A percentile compares a stretch with the other conserved stretches of the same genome.
Evolutionary conservation across 2,329 filamentous ascomycete species (phyloP).

Genomic region (Nigrospora oryzae): DNA sequence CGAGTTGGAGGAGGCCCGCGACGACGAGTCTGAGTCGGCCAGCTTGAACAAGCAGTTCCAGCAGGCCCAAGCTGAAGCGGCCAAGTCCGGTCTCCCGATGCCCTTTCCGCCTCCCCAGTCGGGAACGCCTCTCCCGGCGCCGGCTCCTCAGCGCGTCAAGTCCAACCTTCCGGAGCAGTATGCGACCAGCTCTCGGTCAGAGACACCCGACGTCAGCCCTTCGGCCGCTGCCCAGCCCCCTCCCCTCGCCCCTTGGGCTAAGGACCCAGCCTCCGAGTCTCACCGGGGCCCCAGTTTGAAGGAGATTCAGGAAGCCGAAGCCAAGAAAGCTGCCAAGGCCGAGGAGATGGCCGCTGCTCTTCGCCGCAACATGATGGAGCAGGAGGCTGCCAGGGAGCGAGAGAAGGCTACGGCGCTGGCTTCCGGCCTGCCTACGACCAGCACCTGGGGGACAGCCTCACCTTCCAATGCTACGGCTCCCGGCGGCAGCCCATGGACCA

Average conservation of each 20-base stretch:
- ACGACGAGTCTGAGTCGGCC: conserved; percentile 11
- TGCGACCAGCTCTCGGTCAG: conserved; percentile 57
- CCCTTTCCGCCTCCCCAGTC: conserved; percentile 66
- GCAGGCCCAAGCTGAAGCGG: conserved; percentile 40
- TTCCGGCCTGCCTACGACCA: conserved; percentile 75
- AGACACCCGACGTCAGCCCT: conserved; percentile 56
- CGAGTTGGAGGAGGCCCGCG: conserved; percentile 6
- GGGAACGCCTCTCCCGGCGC: conserved; percentile 76
- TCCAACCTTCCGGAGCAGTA: conserved; percentile 76
- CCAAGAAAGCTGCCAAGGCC: conserved; percentile 81
- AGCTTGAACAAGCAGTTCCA: conserved; percentile 53
- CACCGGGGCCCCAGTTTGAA: conserved; percentile 86
- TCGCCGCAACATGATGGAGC: conserved; percentile 71
- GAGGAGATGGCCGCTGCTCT: conserved; percentile 74
- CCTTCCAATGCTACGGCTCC: conserved; percentile 49
- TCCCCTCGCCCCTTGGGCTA: conserved; percentile 90
- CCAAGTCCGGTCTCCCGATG: conserved; percentile 65
- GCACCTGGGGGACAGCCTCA: conserved; percentile 80
- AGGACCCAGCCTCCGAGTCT: conserved; percentile 61
- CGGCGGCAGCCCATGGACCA: conserved; percentile 55
- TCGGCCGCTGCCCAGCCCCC: conserved; percentile 40
- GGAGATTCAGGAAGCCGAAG: conserved; percentile 94
- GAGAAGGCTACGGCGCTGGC: conserved; percentile 50
- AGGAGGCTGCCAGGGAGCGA: conserved; percentile 59
- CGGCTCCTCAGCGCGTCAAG: conserved; percentile 75